Evolutionary conservation across 2,329 filamentous ascomycete genomes (phyloP).

Genomic region (Metarhizium humberi): DNA sequence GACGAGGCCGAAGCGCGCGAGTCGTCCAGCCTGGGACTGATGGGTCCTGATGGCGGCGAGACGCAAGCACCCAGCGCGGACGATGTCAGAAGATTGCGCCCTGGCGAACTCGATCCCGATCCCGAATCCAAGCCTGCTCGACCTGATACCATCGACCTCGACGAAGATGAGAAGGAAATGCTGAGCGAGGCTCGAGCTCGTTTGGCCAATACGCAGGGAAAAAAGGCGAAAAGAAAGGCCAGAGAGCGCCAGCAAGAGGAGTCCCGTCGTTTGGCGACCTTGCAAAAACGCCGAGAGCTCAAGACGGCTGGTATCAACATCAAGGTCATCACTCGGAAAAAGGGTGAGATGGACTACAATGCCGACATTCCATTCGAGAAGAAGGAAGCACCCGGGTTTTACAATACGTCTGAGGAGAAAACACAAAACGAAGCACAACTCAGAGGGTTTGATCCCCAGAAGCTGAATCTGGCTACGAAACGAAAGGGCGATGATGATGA

Average conservation of each 20-base stretch:
- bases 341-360: conserved; percentile 99
- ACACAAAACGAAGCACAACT: conserved; percentile 73
- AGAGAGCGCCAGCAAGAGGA: conserved; percentile 93
- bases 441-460: conserved; percentile 81
- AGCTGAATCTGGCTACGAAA: conserved; percentile 84
- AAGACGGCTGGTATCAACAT: conserved; percentile 98
- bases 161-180: conserved; percentile 99
- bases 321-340: conserved; percentile 83
- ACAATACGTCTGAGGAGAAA: conserved; percentile 81
- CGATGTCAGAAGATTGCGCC: conserved; percentile 78
- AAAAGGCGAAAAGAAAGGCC: conserved; percentile 97
- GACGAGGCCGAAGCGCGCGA: conserved; percentile 93
- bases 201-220: conserved; percentile 94
- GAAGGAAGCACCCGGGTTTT: conserved; percentile 79
- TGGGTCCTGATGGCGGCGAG: conserved; percentile 80
- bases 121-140: conserved; percentile 92
- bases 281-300: conserved; percentile 92
- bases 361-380: conserved; percentile 98
- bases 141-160: conserved; percentile 94
- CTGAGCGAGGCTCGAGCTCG: conserved; percentile 92
- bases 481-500: conserved; percentile 91
- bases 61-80: conserved; percentile 82
- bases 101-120: conserved; percentile 94
- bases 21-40: conserved; percentile 71
- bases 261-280: conserved; percentile 74